A percentile compares a stretch with the other conserved stretches of the same genome.
phyloP scores from a whole-genome alignment of 495 filamentous ascomycete genomes.

The Xylaria intraflava region DNA sequence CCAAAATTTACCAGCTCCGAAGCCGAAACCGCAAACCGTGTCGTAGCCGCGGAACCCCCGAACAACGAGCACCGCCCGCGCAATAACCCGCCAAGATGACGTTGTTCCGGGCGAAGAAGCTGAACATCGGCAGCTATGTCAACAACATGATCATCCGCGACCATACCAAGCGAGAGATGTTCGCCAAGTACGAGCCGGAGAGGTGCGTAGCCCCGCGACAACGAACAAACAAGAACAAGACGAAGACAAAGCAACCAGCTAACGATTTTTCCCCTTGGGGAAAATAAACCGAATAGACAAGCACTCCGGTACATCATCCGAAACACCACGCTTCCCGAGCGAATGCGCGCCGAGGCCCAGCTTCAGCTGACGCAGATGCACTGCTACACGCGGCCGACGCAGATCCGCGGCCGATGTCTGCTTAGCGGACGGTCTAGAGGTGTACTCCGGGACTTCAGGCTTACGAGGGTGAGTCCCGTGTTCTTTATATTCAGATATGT shows the following conservation, averaged over 20 bases:
- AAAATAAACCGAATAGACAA: conserved; percentile 64
- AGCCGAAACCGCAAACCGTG: neutral
- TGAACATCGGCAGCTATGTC: conserved; percentile 78
- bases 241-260: neutral
- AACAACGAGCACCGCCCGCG: no score
- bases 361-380: conserved; percentile 92
- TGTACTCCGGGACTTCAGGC: conserved; percentile 81
- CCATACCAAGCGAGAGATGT: conserved; percentile 91
- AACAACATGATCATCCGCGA: conserved; percentile 83
- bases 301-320: conserved; percentile 90
- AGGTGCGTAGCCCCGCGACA: conserved; percentile 55
- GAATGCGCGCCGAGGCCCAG: conserved; percentile 82
- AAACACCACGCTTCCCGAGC: conserved; percentile 77
- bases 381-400: conserved; percentile 82
- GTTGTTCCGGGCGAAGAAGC: conserved; percentile 76
- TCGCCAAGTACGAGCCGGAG: conserved; percentile 75
- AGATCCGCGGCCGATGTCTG: conserved; percentile 89
- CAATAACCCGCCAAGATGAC: conserved; percentile 64
- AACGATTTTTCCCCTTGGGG: neutral
- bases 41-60: no score
- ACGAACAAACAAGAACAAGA: neutral
- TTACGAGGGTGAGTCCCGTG: conserved; percentile 66
- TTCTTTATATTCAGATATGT: neutral
- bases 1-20: conserved; percentile 15
- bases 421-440: conserved; percentile 79